Evolutionary conservation across 2,329 filamentous ascomycete species (phyloP).

Genomic region (Beauveria sp.): DNA sequence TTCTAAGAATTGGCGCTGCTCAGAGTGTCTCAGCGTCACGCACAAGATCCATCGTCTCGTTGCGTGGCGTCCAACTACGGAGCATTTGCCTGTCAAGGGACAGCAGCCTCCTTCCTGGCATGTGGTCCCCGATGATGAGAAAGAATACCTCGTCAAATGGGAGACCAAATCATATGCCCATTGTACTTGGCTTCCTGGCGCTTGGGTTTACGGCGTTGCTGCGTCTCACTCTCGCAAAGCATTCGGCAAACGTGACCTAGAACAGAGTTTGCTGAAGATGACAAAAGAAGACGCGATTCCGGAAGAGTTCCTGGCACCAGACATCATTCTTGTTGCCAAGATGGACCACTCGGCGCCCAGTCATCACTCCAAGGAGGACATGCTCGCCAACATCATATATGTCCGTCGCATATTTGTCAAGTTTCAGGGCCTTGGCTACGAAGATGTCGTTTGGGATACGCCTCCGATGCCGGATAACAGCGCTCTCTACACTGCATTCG

Average conservation of each 20-base stretch:
- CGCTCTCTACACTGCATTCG: slow-evolving; percentile 71
- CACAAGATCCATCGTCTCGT: slow-evolving; percentile 71
- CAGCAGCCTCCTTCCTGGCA: slow-evolving; percentile 26
- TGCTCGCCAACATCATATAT: slow-evolving; percentile 62
- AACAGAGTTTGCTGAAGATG: slow-evolving; percentile 53
- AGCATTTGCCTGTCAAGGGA: background rate
- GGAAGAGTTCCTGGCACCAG: slow-evolving; percentile 75
- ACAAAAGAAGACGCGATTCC: slow-evolving; percentile 72
- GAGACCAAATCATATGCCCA: slow-evolving; percentile 71
- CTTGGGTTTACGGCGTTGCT: slow-evolving; percentile 76
- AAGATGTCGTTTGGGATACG: slow-evolving; percentile 83
- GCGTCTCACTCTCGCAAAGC: slow-evolving; percentile 57
- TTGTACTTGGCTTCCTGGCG: slow-evolving; percentile 78
- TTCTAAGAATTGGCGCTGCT: slow-evolving; percentile 58
- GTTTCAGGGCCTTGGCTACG: slow-evolving; percentile 85
- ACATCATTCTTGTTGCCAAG: slow-evolving; percentile 80
- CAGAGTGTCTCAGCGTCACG: slow-evolving; percentile 59
- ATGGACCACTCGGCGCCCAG: slow-evolving; percentile 38
- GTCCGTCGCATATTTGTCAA: slow-evolving; percentile 76
- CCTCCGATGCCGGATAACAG: slow-evolving; percentile 60
- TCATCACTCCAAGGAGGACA: slow-evolving; percentile 56
- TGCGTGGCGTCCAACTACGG: slow-evolving; percentile 67
- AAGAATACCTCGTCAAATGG: slow-evolving; percentile 92
- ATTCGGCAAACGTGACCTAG: slow-evolving; percentile 64
- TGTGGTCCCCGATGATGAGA: slow-evolving; percentile 53